Conservation (phyloP, 2,329 filamentous ascomycete genomes). For the Bipolaris bicolor region DNA sequence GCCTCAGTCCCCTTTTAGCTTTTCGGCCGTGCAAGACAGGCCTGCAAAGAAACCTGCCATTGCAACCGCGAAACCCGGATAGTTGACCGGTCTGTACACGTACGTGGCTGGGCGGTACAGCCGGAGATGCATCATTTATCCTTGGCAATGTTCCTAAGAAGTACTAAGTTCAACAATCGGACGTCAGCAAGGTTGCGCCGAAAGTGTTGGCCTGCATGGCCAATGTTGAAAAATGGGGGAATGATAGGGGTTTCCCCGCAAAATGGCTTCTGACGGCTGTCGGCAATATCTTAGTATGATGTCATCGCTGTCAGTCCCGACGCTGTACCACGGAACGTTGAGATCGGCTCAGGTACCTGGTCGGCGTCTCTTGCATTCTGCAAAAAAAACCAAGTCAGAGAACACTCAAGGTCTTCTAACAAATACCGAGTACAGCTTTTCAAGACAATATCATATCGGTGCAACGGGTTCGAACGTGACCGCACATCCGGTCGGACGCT, state of each 20-base stretch:
- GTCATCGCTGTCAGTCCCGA: conserved; percentile 25
- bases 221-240: conserved; percentile 5
- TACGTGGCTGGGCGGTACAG: conserved; percentile 26
- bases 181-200: conserved; percentile 6
- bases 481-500: not conserved
- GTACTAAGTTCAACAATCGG: conserved; percentile 5
- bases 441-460: not conserved
- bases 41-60: conserved; percentile 25
- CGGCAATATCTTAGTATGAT: conserved; percentile 23
- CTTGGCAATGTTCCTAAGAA: conserved; percentile 10
- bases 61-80: conserved; percentile 6
- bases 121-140: conserved; percentile 8
- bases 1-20: conserved; percentile 12
- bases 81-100: conserved; percentile 18
- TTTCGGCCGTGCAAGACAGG: not conserved
- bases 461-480: not conserved
- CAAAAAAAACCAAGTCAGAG: not conserved
- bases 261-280: conserved; percentile 21
- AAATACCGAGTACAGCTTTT: not conserved
- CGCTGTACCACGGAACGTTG: conserved; percentile 15
- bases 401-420: not conserved
- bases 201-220: conserved; percentile 7
- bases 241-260: conserved; percentile 21
- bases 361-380: not conserved
- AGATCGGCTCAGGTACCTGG: not conserved